Evolutionary conservation across 2,329 filamentous ascomycete species (phyloP), one percentile per base, ranked within the genome.

Genomic region (Aspergillus sergii): DNA sequence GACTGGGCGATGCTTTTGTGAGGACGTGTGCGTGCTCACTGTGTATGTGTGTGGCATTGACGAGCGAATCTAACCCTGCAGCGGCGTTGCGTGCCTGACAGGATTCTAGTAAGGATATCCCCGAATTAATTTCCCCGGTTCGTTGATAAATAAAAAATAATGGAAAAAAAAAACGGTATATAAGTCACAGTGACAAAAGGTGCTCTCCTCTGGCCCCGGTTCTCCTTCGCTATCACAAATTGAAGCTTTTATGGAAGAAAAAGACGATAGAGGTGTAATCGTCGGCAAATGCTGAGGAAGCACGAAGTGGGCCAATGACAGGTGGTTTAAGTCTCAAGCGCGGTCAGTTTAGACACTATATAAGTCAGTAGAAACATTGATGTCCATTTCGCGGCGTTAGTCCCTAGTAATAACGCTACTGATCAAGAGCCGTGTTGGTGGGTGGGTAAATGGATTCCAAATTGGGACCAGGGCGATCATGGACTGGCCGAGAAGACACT

Each of bases 1-100:
- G 72, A 67, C 68, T 70, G 70, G 67, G 64, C 60, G 65, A 68
- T 68, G 60, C 59, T 66, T 67, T 72, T 66, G 66, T 65, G 68
- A 71, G 67, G 63, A 56, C 55, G 59, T 56, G 66, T 69, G 68
- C 64, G 66, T 67, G 65, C 61, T 50, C 63, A 53, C 60, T 67
- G 61, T 46, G 54, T 65, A 61, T 62, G 66, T 68, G 67, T 66
- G 67, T 69, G 66, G 67, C 67, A 69, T 69, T 69, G 62, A 41
- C 54, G 43, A 26, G 36, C 34, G 59, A 62, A 58, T 45, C 56
- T 58, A 43, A 59, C 58, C 63, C 57, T 64, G 62, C 65, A 66
- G 62, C 43, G 63, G 53, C 62, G 59, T 43, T 59, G 59, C 54
- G 66, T 67, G 56, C 66, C 66, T 65, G 62, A 63, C 61, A 66